phyloP scores from a whole-genome alignment of 2,329 filamentous ascomycete species.

The Domatiomyces catenatus region DNA sequence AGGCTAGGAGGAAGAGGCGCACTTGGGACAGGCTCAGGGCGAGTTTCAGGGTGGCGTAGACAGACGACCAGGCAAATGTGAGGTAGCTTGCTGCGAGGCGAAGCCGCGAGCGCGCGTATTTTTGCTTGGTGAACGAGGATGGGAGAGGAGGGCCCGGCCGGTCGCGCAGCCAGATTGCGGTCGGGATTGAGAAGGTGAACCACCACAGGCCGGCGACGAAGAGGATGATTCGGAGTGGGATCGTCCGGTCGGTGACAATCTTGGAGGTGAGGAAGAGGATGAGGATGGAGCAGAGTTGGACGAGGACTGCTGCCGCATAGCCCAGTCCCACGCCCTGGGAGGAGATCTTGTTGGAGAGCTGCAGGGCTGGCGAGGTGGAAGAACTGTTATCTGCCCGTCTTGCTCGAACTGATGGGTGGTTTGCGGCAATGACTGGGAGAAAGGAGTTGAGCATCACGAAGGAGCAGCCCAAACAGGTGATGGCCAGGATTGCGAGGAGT shows the following conservation, averaged over 20 bases:
- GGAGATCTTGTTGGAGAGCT: constrained; percentile 72
- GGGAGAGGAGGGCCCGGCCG: constrained; percentile 59
- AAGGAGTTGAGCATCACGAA: constrained; percentile 90
- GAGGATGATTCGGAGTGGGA: constrained; percentile 66
- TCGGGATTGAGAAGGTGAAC: constrained; percentile 70
- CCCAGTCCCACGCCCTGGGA: constrained; percentile 79
- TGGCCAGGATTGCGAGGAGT: constrained; percentile 67
- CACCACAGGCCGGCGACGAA: constrained; percentile 78
- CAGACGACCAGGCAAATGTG: constrained; percentile 27
- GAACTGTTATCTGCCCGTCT: not conserved
- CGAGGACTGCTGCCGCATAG: constrained; percentile 65
- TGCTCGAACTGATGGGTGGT: constrained; percentile 45
- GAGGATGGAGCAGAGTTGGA: constrained; percentile 65
- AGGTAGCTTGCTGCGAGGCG: not conserved
- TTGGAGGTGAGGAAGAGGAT: constrained; percentile 44
- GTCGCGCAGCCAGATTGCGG: constrained; percentile 64
- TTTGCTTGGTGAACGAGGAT: not conserved
- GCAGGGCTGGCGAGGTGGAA: constrained; percentile 47
- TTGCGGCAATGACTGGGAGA: constrained; percentile 67
- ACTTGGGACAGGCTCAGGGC: constrained; percentile 59
- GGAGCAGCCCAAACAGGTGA: constrained; percentile 76
- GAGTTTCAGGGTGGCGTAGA: constrained; percentile 37
- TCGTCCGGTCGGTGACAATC: constrained; percentile 51
- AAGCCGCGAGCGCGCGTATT: not conserved
- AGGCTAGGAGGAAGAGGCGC: constrained; percentile 65